Base-by-base conservation (phyloP, 2,329 filamentous ascomycete species). In the Fusarium foetens region DNA sequence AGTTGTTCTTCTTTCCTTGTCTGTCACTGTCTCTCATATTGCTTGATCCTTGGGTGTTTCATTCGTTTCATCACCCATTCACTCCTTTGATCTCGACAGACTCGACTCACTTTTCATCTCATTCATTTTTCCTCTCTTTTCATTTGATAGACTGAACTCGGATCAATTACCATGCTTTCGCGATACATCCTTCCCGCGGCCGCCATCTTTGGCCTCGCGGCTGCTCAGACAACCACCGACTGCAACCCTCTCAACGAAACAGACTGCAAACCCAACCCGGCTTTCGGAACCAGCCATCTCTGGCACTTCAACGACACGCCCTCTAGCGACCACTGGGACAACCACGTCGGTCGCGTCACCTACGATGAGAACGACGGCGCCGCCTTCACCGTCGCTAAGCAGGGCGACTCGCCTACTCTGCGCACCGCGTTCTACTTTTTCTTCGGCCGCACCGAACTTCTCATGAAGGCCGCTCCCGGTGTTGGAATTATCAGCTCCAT, bases 381-480 rank as follows among this genome's bases (percentile, higher is more conserved):
- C 48, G 84, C 87, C 61, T 95, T 97, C 83, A 92, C 88, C 57
- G 91, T 97, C 82, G 83, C 81, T 62, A 86, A 91, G 79, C 87
- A 90, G 71, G 89, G 91, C 70, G 90, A 97, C 76, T 92, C 94
- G 1, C 93, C 94, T 2, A 97, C 94, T 2, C 88, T 97, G 69
- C 88, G 91, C 72, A 91, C 92, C 51, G 90, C 90, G 75, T 95
- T 94, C 80, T 96, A 94, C 84, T 92, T 97, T 81, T 94, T 97
- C 85, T 95, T 92, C 74, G 94, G 94, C 59, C 89, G 91, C 67
- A 90, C 94, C 62, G 93, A 96, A 81, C 87, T 95, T 64, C 86
- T 89, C 74, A 88, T 97, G 85, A 93, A 94, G 83, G 92, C 93
- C 8, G 91, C 94, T 1, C 83, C 85, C 2, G 94, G 94, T 23